Evolutionary conservation across 306 rosid genomes (phyloP).

Genomic region (Quillaja saponaria): DNA sequence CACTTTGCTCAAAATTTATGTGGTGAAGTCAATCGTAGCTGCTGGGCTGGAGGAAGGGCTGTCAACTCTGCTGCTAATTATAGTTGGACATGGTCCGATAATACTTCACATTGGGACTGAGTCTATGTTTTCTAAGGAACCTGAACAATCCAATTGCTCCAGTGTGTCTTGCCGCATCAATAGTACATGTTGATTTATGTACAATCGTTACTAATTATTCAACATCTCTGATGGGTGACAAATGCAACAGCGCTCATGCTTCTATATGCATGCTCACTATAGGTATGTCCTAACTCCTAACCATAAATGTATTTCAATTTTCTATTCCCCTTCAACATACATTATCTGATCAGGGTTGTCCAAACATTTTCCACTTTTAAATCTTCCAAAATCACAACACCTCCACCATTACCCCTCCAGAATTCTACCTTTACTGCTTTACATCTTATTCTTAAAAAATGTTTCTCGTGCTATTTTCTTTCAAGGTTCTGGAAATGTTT

Average conservation of each 20-base stretch:
- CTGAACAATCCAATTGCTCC: conserved; percentile 50
- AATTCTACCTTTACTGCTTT: conserved; percentile 10
- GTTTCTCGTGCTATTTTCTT: conserved; percentile 1
- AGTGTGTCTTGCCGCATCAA: conserved; percentile 47
- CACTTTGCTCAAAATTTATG: conserved; percentile 60
- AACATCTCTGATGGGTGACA: conserved; percentile 46
- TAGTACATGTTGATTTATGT: conserved; percentile 45
- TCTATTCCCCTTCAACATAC: conserved; percentile 12
- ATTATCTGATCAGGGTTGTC: no score
- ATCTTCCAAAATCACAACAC: no score
- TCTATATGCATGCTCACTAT: conserved; percentile 69
- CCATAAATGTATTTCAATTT: conserved; percentile 8
- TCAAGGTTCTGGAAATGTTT: no score
- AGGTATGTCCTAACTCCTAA: conserved; percentile 46
- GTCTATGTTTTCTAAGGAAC: conserved; percentile 42
- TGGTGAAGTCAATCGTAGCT: conserved; percentile 42
- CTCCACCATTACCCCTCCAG: no score
- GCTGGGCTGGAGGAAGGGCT: conserved; percentile 89
- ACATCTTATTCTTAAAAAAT: conserved; percentile 12
- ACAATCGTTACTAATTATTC: conserved; percentile 52
- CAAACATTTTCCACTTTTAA: no score
- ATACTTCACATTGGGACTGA: conserved; percentile 60
- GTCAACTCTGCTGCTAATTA: conserved; percentile 49
- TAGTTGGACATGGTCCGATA: conserved; percentile 85
- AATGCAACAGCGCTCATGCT: conserved; percentile 54